Evolutionary conservation across 495 filamentous ascomycete genomes (phyloP).

Genomic region (Glutinoglossum americanum): DNA sequence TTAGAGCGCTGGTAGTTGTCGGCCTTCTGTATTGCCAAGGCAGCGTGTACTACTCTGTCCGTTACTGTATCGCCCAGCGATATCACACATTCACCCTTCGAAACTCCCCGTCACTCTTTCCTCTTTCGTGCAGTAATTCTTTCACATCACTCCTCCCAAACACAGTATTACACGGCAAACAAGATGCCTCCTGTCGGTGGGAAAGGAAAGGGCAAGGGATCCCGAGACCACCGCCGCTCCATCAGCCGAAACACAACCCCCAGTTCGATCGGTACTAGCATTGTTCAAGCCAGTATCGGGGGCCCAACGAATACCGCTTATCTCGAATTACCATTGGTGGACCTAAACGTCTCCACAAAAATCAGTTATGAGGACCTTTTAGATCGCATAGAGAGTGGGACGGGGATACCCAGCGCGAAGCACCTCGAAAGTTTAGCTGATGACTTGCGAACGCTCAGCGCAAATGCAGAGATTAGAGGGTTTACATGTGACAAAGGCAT

Average conservation of each 20-base stretch:
- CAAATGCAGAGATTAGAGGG: constrained; percentile 40
- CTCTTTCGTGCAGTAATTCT: not conserved
- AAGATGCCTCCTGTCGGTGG: constrained; percentile 6
- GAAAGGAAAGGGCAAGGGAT: constrained; percentile 7
- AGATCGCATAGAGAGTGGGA: constrained; percentile 38
- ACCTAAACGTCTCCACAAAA: constrained; percentile 32
- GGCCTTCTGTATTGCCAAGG: too few species aligned
- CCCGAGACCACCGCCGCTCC: constrained; percentile 44
- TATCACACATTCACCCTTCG: not conserved
- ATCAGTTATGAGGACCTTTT: constrained; percentile 52
- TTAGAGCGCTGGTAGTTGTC: too few species aligned
- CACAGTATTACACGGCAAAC: not conserved
- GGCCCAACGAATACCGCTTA: constrained; percentile 41
- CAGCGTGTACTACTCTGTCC: too few species aligned
- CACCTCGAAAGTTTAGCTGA: constrained; percentile 46
- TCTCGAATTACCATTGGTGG: constrained; percentile 17
- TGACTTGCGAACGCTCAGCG: constrained; percentile 40
- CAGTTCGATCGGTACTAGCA: constrained; percentile 33
- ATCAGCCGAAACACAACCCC: constrained; percentile 77
- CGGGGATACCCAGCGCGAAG: constrained; percentile 51
- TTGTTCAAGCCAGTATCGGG: constrained; percentile 23
- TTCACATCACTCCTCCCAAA: not conserved
- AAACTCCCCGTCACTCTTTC: not conserved
- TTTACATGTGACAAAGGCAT: constrained; percentile 48
- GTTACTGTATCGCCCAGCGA: too few species aligned